Evolutionary conservation across 371 early-diverging fungal genomes (phyloP), one percentile per base, ranked within the genome.

Genomic region (Zancudomyces culisetae): DNA sequence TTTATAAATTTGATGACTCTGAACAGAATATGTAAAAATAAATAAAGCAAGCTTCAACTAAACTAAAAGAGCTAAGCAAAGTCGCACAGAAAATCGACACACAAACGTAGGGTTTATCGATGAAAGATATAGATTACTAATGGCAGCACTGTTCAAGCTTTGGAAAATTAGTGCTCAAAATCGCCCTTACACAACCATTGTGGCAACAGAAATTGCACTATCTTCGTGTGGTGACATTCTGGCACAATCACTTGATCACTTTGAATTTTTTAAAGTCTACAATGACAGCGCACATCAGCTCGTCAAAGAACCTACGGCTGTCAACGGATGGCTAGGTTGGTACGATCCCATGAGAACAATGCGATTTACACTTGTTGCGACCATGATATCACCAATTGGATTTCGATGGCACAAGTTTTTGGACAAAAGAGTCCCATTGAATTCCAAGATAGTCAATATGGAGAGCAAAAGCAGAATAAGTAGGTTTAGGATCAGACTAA

Each of bases 161-260:
- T 66, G 67, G 67, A 66, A 62, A 40, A 63, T 62, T n/a, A 62
- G 67, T 45, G 67, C 67, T 8, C 62, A 66, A 51, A 55, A 55
- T 21, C 61, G 67, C 1, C 67, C 67, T 8, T 66, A 66, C 49
- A 48, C 42, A 21, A 66, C 67, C 15, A 45, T 66, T 8, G 67
- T 61, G 2, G 56, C 52, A 1, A 66, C 67, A 29, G 67, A 66
- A 26, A 57, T 63, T 2, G 61, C 60, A 19, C 55, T 66, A 1
- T 60, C 67, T 2, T 60, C 67, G n/a, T 61, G 60, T 51, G 67
- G 67, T 27, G 67, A 66, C 57, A 57, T 65, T 3, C 52, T 66
- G 26, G 67, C 67, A 19, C 67, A 66, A 23, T 67, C 60, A 18
- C 46, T 68, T 2, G 55, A 48, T 23, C 53, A 30, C 21, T 54